Base-by-base conservation (phyloP, 192 early-diverging fungal species). In the Coemansia aciculifera region DNA sequence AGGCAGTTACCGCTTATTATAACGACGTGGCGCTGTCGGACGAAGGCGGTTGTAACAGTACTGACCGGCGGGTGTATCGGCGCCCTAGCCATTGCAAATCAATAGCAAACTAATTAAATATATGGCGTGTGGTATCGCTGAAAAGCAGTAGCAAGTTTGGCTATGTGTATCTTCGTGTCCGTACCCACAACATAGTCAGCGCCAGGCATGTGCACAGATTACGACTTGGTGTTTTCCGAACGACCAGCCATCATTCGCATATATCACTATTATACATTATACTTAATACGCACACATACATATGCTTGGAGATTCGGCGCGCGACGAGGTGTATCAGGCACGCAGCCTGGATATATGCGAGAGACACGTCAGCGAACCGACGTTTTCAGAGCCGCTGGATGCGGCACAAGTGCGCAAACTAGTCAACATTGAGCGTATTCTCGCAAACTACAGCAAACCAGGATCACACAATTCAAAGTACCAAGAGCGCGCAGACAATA, bases 1-100 rank as follows among this genome's bases (percentile, higher is more conserved):
- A 95, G 73, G 83, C 87, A 31, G 72, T 89, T 38, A 90, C 87
- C 0, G 89, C 84, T 1, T 97, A 97, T 67, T 97, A 88, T 85
- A 92, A 92, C 15, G 84, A 91, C 21, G 66, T 97, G 48, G 87
- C 79, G 10, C 49, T 48, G 40, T 62, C 46, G 32, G 64, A 74
- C 54, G 54, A 56, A 15, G 54, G 54, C 29, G 5, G 27, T 12
- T 32, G 29, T 32, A 32, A 4, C 56, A 68, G 71, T 60, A 21
- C 34, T 39, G 36, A 24, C 29, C 59, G 34, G 59, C 59, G 59
- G n/a, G 34, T 38, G 29, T 60, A 39, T 15, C 32, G 34, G 34
- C 57, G 57, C 34, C 57, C 34, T 11, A 29, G 27, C 13, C 27
- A 12, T 15, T 31, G 27, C 4, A n/a, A 32, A 31, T 17, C 9